Base-by-base conservation (phyloP, 2,329 filamentous ascomycete genomes). In the Aureobasidium sp. region DNA sequence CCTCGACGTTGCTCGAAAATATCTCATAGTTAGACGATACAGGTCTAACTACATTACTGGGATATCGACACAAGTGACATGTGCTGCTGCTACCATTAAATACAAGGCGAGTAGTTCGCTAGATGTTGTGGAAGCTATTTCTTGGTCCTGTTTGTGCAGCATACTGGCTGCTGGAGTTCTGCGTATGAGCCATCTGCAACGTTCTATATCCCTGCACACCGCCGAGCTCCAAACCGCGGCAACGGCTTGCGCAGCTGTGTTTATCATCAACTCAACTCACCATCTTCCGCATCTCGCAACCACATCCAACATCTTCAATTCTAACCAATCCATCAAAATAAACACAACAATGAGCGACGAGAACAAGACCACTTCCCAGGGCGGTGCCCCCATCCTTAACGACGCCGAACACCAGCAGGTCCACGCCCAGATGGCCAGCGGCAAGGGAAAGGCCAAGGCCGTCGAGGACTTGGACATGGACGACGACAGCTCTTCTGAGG, bases 361-460 rank as follows among this genome's bases (percentile, higher is more conserved):
- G 27, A 66, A 66, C 56, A 67, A 69, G 50, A 54, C 63, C 64
- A 53, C 65, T 47, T 63, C 63, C 65, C 54, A 62, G 68, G 44
- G 63, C 56, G 45, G 44, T 27, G 56, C 56, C 31, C 27, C 67
- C 57, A 66, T 54, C 39, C 59, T 68, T 63, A 63, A 59, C 53
- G 57, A 60, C 45, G 66, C 63, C 63, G 69, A 70, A 67, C 64
- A 58, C 42, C 54, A 58, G 54, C 40, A 58, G n/a, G 31, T 39
- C 22, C 69, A 68, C 45, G 74, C 79, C 65, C 71, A 75, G 64
- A 73, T 78, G 42, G 42, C 45, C 70, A 78, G 80, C 75, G 90
- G 90, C 77, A 96, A 96, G 82, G 91, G 91, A 79, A 96, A 96
- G 81, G 86, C 84, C 44, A 73, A 78, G 44, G 82, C 84, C 60